Evolutionary conservation across 176 grass and related monocot species (phyloP).

Genomic region (Themeda triandra): DNA sequence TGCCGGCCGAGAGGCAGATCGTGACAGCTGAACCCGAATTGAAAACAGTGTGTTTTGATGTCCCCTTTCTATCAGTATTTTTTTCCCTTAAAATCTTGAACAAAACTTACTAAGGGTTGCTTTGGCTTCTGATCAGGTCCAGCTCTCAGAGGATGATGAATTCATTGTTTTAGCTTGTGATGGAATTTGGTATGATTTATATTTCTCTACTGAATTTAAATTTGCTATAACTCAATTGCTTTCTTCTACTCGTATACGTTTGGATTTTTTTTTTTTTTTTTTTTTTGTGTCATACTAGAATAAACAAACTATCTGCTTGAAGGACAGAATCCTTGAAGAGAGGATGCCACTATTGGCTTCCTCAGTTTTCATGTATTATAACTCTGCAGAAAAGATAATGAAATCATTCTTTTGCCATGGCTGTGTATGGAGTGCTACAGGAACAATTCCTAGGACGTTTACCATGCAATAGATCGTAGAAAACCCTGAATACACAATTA

Average conservation of each 20-base stretch:
- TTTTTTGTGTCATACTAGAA: not conserved
- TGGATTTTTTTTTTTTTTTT: not conserved
- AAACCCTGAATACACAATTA: not conserved
- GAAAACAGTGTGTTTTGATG: constrained; percentile 57
- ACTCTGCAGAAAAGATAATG: not conserved
- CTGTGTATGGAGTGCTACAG: constrained; percentile 5
- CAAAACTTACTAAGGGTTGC: constrained; percentile 6
- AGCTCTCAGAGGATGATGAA: constrained; percentile 89
- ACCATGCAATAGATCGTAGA: not conserved
- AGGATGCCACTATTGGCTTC: not conserved
- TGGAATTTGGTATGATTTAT: constrained; percentile 74
- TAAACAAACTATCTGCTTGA: not conserved
- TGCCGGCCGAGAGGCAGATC: constrained; percentile 85
- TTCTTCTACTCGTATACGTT: not conserved
- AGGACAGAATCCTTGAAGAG: not conserved
- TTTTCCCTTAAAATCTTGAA: not conserved
- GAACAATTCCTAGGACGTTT: not conserved
- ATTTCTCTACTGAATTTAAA: not conserved
- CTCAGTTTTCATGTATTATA: not conserved
- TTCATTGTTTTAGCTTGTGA: constrained; percentile 92
- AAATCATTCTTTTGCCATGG: not conserved
- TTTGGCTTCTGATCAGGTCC: constrained; percentile 51
- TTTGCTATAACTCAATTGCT: not conserved
- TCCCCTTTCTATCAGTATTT: constrained; percentile 4
- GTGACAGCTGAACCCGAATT: constrained; percentile 81